Evolutionary conservation across 306 rosid genomes (phyloP).

Genomic region (Alnus glutinosa): DNA sequence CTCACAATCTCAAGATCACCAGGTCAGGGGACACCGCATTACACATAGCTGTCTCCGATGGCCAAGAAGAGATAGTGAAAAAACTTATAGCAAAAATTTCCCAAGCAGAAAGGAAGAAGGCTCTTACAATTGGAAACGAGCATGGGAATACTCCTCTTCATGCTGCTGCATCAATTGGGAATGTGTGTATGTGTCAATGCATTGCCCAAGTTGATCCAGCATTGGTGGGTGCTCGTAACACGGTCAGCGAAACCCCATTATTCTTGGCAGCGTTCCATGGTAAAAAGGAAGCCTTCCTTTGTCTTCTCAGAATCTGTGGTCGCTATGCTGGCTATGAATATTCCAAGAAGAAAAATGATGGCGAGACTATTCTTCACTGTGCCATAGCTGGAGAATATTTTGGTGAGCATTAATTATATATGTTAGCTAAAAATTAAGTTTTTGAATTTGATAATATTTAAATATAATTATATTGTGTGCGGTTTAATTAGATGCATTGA

Average conservation of each 20-base stretch:
- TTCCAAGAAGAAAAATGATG: too few relatives aligned
- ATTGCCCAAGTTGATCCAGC: constrained; percentile 4
- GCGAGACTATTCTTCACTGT: constrained; percentile 55
- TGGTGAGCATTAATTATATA: constrained; percentile 15
- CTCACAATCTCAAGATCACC: constrained; percentile 33
- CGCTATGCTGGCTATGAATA: neutral
- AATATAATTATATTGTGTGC: too few relatives aligned
- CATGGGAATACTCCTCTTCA: constrained; percentile 48
- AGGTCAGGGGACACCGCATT: constrained; percentile 49
- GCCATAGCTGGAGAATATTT: constrained; percentile 42
- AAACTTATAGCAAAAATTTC: neutral
- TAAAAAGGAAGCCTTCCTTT: constrained; percentile 39
- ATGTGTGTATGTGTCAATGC: constrained; percentile 24
- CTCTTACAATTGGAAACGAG: constrained; percentile 12
- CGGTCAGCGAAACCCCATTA: constrained; percentile 54
- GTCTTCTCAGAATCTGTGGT: constrained; percentile 25
- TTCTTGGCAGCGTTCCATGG: constrained; percentile 53
- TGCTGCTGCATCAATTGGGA: constrained; percentile 41
- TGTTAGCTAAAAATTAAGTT: too few relatives aligned
- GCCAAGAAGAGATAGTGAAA: constrained; percentile 23
- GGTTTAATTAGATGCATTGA: too few relatives aligned
- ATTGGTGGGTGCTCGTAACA: constrained; percentile 28
- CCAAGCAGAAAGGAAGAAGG: neutral
- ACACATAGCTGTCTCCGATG: constrained; percentile 51
- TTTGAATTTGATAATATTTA: too few relatives aligned